Evolutionary conservation across 257 asterid genomes (phyloP).

Genomic region (Ilex asprella): DNA sequence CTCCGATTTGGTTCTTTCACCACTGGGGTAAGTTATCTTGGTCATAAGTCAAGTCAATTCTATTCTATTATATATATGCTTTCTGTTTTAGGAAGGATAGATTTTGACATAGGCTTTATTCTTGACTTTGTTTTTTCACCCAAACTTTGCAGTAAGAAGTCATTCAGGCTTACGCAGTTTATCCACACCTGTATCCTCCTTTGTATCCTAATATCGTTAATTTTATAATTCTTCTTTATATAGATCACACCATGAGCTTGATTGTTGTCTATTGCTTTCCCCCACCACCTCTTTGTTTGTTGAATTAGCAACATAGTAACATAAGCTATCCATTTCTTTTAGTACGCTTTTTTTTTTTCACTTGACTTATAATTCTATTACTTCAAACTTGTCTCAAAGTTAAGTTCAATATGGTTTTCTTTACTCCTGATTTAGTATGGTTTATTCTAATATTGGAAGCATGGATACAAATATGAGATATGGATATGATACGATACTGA

Average conservation of each 20-base stretch:
- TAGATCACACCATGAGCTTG: neutral
- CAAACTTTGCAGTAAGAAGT: constrained; percentile 49
- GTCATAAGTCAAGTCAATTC: neutral
- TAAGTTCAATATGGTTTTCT: no score
- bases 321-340: neutral
- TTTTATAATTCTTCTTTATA: neutral
- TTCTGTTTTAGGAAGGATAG: constrained; percentile 11
- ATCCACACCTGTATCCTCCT: constrained; percentile 69
- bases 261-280: neutral
- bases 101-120: constrained; percentile 19
- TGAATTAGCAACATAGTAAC: neutral
- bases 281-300: neutral
- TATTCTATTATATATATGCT: neutral
- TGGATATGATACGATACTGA: no score
- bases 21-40: constrained; percentile 37
- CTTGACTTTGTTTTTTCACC: constrained; percentile 22
- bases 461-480: no score
- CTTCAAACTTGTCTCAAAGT: no score
- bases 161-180: constrained; percentile 45
- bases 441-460: no score
- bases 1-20: constrained; percentile 13
- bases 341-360: no score
- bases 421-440: no score
- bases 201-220: constrained; percentile 56
- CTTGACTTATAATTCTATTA: no score